Percentiles rank a stretch among this genome's conserved stretches.
Evolutionary conservation across 331 rosid species (phyloP).

Genomic region (Acacia concinna): DNA sequence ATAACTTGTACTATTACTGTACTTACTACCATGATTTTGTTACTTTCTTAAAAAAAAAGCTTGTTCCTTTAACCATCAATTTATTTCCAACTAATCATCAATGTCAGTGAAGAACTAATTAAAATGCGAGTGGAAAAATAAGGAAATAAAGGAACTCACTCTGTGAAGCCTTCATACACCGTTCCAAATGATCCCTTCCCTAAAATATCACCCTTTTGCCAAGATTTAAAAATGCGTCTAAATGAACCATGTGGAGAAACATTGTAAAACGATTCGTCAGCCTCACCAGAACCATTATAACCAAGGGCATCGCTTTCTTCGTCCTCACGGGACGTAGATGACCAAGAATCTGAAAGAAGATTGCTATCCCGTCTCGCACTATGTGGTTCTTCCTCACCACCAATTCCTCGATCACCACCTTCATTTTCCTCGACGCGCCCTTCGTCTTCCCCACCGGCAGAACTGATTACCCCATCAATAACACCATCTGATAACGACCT

Average conservation of each 20-base stretch:
- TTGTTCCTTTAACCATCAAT: background rate
- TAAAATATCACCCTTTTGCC: slow-evolving; percentile 66
- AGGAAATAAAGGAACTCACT: slow-evolving; percentile 38
- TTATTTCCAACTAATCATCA: background rate
- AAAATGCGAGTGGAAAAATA: background rate
- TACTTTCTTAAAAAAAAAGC: background rate
- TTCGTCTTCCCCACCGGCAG: slow-evolving; percentile 37
- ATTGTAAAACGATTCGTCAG: slow-evolving; percentile 24
- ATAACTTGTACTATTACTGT: background rate
- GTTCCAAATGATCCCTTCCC: slow-evolving; percentile 72
- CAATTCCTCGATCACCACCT: background rate
- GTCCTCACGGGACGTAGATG: slow-evolving; percentile 41
- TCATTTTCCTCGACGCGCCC: background rate
- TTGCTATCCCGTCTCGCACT: slow-evolving; percentile 36
- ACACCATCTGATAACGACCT: slow-evolving; percentile 23
- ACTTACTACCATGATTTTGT: background rate
- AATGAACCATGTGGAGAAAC: slow-evolving; percentile 38
- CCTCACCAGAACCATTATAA: slow-evolving; percentile 12
- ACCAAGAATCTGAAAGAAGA: slow-evolving; percentile 39
- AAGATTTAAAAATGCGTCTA: slow-evolving; percentile 47
- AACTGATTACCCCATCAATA: background rate
- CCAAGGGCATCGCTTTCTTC: slow-evolving; percentile 32
- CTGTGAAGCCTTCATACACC: slow-evolving; percentile 67
- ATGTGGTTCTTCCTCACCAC: slow-evolving; percentile 10
- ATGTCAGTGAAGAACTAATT: background rate